These are phyloP conservation scores for Paradendryphiella salina DNA, from an alignment of 2,329 filamentous ascomycete genomes.

Conservation along the genomic window DNA sequence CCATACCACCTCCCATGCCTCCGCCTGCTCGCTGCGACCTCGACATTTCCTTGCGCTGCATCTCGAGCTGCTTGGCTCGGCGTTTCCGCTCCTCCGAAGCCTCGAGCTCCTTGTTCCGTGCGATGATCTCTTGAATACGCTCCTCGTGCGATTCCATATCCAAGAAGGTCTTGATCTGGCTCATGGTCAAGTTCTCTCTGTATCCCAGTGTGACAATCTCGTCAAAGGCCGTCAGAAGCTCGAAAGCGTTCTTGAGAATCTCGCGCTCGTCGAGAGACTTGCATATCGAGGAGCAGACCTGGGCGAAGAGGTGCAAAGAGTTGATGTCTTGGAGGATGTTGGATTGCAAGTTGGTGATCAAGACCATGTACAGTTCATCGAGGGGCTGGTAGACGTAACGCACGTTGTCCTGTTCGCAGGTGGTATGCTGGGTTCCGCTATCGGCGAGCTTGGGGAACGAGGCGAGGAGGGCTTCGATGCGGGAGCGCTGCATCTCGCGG, in stretches of 20 bases:
- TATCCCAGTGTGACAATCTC: slow-evolving; percentile 96
- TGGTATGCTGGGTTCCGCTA: slow-evolving; percentile 94
- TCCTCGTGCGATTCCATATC: slow-evolving; percentile 99
- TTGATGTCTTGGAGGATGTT: slow-evolving; percentile 99
- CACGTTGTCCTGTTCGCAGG: slow-evolving; percentile 98
- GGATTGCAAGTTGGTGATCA: slow-evolving; percentile 99
- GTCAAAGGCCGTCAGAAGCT: slow-evolving; percentile 94
- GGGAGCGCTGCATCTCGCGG: slow-evolving; percentile 93
- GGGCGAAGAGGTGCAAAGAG: slow-evolving; percentile 94
- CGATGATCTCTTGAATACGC: slow-evolving; percentile 78
- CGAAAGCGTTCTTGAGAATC: slow-evolving; percentile 92
- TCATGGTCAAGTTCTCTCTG: slow-evolving; percentile 91
- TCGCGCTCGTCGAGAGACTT: slow-evolving; percentile 94
- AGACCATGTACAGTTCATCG: slow-evolving; percentile 98
- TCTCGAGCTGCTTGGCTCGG: slow-evolving; percentile 97
- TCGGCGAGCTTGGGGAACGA: slow-evolving; percentile 98
- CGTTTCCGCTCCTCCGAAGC: slow-evolving; percentile 97
- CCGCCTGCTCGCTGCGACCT: slow-evolving; percentile 64
- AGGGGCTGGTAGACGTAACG: slow-evolving; percentile 99
- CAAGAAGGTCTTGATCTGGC: slow-evolving; percentile 98
- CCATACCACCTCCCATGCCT: slow-evolving; percentile 37
- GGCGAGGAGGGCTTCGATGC: slow-evolving; percentile 93
- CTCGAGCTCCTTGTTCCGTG: slow-evolving; percentile 95
- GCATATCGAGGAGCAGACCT: slow-evolving; percentile 96
- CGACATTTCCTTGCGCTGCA: slow-evolving; percentile 96